These are phyloP conservation scores for Cudoniella acicularis DNA, from an alignment of 495 filamentous ascomycete genomes.

Conservation along the genomic window DNA sequence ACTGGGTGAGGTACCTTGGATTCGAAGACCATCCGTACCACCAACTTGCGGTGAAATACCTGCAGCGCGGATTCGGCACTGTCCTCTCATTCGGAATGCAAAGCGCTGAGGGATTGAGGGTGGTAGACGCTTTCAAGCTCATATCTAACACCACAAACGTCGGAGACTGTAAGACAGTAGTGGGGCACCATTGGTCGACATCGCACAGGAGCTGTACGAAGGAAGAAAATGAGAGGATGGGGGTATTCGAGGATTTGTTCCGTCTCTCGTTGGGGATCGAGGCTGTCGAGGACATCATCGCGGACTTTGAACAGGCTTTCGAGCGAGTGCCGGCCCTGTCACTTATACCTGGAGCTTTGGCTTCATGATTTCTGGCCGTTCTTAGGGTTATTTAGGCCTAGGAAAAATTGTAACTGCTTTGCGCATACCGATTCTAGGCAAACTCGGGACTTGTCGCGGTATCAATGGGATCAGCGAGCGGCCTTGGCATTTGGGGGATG, in stretches of 20 bases:
- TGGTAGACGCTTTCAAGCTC: constrained; percentile 91
- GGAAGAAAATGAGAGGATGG: constrained; percentile 76
- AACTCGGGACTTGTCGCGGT: too few species aligned
- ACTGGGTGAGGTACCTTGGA: constrained; percentile 94
- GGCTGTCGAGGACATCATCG: constrained; percentile 97
- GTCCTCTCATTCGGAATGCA: constrained; percentile 93
- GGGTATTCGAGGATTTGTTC: constrained; percentile 65
- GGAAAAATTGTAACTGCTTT: too few species aligned
- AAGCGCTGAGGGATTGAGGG: too few species aligned
- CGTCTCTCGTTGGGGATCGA: constrained; percentile 96
- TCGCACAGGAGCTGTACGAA: constrained; percentile 82
- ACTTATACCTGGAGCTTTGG: too few species aligned
- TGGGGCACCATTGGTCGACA: constrained; percentile 92
- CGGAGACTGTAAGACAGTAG: constrained; percentile 78
- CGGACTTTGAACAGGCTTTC: constrained; percentile 93
- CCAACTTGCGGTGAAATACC: constrained; percentile 81
- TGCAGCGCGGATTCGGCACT: constrained; percentile 84
- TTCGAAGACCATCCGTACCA: constrained; percentile 79
- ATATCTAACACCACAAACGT: constrained; percentile 83
- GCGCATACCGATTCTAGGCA: too few species aligned
- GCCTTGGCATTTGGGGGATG: too few species aligned
- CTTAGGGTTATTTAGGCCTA: too few species aligned
- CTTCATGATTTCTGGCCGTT: too few species aligned
- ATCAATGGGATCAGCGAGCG: too few species aligned
- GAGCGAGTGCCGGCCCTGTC: too few species aligned